Percentiles rank a stretch among this genome's conserved stretches.
Evolutionary conservation across 345 rosid genomes (phyloP).

Genomic region (Moricandia arvensis): DNA sequence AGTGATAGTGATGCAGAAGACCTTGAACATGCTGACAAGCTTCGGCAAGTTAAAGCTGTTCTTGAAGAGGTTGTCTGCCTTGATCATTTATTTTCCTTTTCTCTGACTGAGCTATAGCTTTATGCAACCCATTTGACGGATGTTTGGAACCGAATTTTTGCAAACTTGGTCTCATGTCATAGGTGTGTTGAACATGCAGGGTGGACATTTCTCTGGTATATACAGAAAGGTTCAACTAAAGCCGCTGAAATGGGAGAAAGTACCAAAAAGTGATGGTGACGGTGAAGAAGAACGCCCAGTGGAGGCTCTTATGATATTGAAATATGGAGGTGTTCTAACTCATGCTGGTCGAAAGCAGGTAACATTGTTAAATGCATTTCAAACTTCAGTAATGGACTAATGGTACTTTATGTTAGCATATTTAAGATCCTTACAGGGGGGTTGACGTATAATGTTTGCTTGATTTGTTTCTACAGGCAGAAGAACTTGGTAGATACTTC

Average conservation of each 20-base stretch:
- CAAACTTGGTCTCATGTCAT: slow-evolving; percentile 1
- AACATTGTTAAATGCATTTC: background rate
- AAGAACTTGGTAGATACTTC: slow-evolving; percentile 97
- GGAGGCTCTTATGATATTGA: slow-evolving; percentile 98
- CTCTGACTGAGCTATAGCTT: background rate
- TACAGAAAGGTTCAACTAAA: slow-evolving; percentile 97
- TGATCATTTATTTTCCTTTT: slow-evolving; percentile 12
- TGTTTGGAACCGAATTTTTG: background rate
- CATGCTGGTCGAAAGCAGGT: slow-evolving; percentile 99
- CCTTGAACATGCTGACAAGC: slow-evolving; percentile 97
- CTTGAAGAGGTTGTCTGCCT: slow-evolving; percentile 78
- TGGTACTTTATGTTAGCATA: background rate
- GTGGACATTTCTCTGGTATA: slow-evolving; percentile 98
- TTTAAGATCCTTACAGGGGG: background rate
- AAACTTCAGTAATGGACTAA: slow-evolving; percentile 5
- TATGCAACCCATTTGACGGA: background rate
- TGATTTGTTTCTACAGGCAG: slow-evolving; percentile 63
- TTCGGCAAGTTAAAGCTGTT: slow-evolving; percentile 97
- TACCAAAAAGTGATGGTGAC: slow-evolving; percentile 71
- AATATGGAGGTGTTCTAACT: slow-evolving; percentile 98
- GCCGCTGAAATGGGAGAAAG: slow-evolving; percentile 90
- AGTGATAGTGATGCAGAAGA: slow-evolving; percentile 99
- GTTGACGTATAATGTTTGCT: slow-evolving; percentile 11
- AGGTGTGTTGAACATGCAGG: slow-evolving; percentile 49
- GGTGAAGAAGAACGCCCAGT: slow-evolving; percentile 95